Base-by-base conservation (phyloP, 2,329 filamentous ascomycete species). In the Apiospora koreana region DNA sequence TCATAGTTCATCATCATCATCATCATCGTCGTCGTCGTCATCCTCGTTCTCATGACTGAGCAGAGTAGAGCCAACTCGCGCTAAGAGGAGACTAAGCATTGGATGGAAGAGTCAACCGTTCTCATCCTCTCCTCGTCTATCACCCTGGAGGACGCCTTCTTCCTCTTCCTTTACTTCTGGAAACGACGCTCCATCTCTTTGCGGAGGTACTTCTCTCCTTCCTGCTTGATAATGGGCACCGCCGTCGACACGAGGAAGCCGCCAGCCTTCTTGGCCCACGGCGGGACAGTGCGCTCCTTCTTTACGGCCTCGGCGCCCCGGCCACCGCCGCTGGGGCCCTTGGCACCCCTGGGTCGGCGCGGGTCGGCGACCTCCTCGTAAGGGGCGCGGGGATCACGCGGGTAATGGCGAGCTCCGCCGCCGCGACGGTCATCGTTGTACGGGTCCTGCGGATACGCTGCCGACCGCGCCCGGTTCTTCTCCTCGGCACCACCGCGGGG, bases 181-280 rank as follows among this genome's bases (percentile, higher is more conserved):
- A 67, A 23, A 8, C 65, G 65, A 9, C 35, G 42, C 65, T 67
- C 65, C 65, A 67, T 67, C 65, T 67, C 65, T 25, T 67, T 46
- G 25, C 45, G 42, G 16, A 67, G 42, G 25, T 67, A 67, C 42
- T 67, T 67, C 65, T 67, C 45, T 9, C 65, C 65, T 23, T 67
- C 65, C 25, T 67, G 65, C 65, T 67, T 67, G 65, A 67, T 67
- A 14, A 67, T 67, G 25, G 65, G 65, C 25, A 67, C 28, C 25
- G 65, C 65, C 42, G 65, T 67, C 42, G 65, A 67, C 41, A 67
- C 65, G 25, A 67, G 25, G 12, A 67, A 46, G 3, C 42, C 65
- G 2, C 65, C 65, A 2, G 42, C 65, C 65, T 67, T 46, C 65
- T 67, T 67, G 25, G 45, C 65, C 65, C 65, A 67, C 25, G 31